Base-by-base conservation (phyloP, 805 yeast species). In the Komagataella ulmi region DNA sequence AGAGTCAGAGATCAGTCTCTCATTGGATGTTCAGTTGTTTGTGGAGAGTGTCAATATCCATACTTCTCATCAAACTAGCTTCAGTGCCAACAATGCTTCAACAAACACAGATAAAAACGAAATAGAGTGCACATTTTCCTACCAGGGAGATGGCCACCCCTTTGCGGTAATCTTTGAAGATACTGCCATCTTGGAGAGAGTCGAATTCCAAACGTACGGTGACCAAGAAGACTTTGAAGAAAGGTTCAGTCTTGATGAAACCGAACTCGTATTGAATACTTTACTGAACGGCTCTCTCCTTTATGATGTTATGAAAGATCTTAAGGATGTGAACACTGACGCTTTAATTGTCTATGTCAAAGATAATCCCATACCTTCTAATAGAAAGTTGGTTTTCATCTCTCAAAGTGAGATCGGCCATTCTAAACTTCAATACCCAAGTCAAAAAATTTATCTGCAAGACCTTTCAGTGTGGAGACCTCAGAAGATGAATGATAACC, bases 391-490 rank as follows among this genome's bases (percentile, higher is more conserved):
- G 48, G 69, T 74, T 23, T 73, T 88, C 51, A 75, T 85, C 4
- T 83, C 93, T 0, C 74, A 73, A 45, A 86, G 91, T 8, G 85
- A 81, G n/a, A 72, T 86, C 48, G 96, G 95, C 0, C 70, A 73
- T 50, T 80, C 87, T 45, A 81, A 83, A 59, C 68, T 87, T 18
- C 72, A 75, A 7, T 73, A 83, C 48, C 95, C 95, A 0, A 75
- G 73, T 54, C 85, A 77, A 49, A 73, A 75, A 57, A 69, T 79
- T 2, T 76, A 80, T 10, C 62, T 88, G 36, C 91, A 85, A 54
- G 80, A 81, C 46, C 61, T 87, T 30, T 71, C 62, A n/a, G 58
- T 77, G 1, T 70, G 56, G 55, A 60, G 57, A 23, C 63, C 64
- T 1, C 66, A 71, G 7, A 64, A 63, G 36, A 58, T 62, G 6